Conservation (phyloP, 768 basidiomycete species). For the Tephrocybe sp. region DNA sequence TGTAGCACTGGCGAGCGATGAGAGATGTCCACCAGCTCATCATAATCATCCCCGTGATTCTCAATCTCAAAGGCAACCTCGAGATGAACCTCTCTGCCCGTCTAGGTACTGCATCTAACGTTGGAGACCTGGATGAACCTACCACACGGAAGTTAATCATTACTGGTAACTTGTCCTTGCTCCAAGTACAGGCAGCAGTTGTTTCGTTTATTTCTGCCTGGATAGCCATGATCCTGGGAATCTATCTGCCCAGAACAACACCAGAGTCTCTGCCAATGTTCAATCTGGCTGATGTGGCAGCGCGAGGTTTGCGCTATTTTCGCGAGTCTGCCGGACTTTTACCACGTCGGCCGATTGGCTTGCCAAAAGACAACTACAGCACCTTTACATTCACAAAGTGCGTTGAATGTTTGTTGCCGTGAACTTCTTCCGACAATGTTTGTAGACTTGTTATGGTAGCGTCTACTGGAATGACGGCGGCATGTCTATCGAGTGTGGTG, state of each 20-base stretch:
- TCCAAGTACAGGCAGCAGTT: conserved; percentile 91
- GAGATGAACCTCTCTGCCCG: conserved; percentile 99
- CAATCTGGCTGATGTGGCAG: neutral
- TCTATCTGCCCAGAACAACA: conserved; percentile 46
- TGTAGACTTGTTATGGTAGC: conserved; percentile 74
- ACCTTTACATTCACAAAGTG: conserved; percentile 9
- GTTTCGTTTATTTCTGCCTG: conserved; percentile 87
- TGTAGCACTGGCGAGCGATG: conserved; percentile 87
- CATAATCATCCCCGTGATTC: conserved; percentile 91
- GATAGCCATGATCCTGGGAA: conserved; percentile 70
- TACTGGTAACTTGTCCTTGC: conserved; percentile 75
- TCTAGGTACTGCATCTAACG: conserved; percentile 91
- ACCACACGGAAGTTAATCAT: conserved; percentile 61
- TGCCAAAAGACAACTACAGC: conserved; percentile 14
- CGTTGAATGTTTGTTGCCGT: neutral
- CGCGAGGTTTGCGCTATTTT: neutral
- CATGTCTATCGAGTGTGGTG: conserved; percentile 71
- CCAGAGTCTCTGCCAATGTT: neutral
- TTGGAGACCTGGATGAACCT: conserved; percentile 84
- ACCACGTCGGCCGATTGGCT: conserved; percentile 23
- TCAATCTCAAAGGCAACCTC: conserved; percentile 96
- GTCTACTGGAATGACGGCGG: conserved; percentile 75
- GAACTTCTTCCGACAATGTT: neutral
- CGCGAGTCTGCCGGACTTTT: conserved; percentile 9
- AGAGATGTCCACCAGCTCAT: conserved; percentile 89